Evolutionary conservation across 2,329 filamentous ascomycete genomes (phyloP).

Genomic region (Neonectria coccinea): DNA sequence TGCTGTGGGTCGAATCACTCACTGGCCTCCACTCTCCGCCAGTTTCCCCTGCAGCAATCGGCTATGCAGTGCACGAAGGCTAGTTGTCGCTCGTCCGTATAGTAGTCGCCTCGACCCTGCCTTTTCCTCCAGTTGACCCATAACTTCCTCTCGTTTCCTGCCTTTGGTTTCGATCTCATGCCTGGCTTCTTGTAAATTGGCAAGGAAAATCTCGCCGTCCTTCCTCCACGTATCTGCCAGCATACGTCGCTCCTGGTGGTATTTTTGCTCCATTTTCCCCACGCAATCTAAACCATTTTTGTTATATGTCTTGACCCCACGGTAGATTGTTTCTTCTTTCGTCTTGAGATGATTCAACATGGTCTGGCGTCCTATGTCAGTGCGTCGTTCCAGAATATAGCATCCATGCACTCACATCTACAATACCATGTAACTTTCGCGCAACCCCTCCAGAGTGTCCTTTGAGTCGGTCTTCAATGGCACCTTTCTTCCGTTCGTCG

Average conservation of each 20-base stretch:
- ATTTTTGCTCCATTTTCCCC: constrained; percentile 38
- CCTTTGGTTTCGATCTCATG: constrained; percentile 22
- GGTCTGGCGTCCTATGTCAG: constrained; percentile 38
- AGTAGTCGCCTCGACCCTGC: constrained; percentile 28
- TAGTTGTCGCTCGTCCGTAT: constrained; percentile 36
- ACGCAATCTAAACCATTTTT: constrained; percentile 38
- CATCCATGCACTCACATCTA: constrained; percentile 41
- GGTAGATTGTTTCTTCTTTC: constrained; percentile 39
- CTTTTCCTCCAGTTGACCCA: constrained; percentile 29
- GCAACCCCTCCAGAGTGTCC: constrained; percentile 26
- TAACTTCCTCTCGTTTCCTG: constrained; percentile 14
- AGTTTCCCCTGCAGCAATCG: constrained; percentile 28
- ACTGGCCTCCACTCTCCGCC: constrained; percentile 7
- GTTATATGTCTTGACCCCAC: constrained; percentile 39
- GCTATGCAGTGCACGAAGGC: constrained; percentile 40
- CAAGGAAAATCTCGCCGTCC: constrained; percentile 37
- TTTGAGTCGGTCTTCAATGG: background rate
- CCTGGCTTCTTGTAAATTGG: constrained; percentile 20
- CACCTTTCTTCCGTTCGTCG: constrained; percentile 6
- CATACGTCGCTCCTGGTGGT: constrained; percentile 34
- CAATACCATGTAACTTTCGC: constrained; percentile 37
- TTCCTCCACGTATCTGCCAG: constrained; percentile 33
- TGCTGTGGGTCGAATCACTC: background rate
- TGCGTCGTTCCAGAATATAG: background rate
- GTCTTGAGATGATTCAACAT: constrained; percentile 40